Evolutionary conservation across 1,284 basidiomycete species (phyloP).

Genomic region (Meripilus lineatus): DNA sequence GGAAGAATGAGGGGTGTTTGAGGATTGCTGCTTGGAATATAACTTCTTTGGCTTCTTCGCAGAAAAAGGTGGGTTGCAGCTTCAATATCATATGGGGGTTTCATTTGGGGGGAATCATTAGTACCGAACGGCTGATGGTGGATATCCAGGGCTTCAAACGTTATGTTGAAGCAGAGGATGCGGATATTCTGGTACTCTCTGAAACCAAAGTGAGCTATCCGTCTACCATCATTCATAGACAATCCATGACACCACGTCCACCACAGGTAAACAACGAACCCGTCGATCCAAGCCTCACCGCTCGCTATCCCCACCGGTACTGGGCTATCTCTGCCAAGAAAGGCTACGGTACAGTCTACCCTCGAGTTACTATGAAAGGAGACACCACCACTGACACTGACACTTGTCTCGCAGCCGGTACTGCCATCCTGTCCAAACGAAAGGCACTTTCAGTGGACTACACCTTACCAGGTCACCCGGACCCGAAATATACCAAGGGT

Average conservation of each 20-base stretch:
- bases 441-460: slow-evolving; percentile 66
- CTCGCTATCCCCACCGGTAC: slow-evolving; percentile 62
- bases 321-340: slow-evolving; percentile 77
- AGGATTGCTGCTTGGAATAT: slow-evolving; percentile 77
- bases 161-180: slow-evolving; percentile 80
- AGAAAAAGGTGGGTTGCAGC: slow-evolving; percentile 55
- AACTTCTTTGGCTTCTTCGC: slow-evolving; percentile 60
- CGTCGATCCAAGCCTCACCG: slow-evolving; percentile 49
- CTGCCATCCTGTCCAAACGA: slow-evolving; percentile 76
- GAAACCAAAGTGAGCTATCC: slow-evolving; percentile 65
- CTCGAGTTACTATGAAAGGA: too few species aligned
- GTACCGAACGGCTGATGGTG: neutral
- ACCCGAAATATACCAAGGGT: slow-evolving; percentile 59
- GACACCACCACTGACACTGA: neutral
- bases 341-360: slow-evolving; percentile 50
- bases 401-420: slow-evolving; percentile 60
- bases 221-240: neutral
- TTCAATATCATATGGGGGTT: neutral
- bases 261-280: slow-evolving; percentile 64
- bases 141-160: slow-evolving; percentile 62
- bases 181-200: slow-evolving; percentile 75
- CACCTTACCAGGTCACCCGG: slow-evolving; percentile 69
- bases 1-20: slow-evolving; percentile 39
- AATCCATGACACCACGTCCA: too few species aligned
- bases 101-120: neutral